phyloP scores from a whole-genome alignment of 768 basidiomycete species.

The Pleurotus salmoneostramineus region DNA sequence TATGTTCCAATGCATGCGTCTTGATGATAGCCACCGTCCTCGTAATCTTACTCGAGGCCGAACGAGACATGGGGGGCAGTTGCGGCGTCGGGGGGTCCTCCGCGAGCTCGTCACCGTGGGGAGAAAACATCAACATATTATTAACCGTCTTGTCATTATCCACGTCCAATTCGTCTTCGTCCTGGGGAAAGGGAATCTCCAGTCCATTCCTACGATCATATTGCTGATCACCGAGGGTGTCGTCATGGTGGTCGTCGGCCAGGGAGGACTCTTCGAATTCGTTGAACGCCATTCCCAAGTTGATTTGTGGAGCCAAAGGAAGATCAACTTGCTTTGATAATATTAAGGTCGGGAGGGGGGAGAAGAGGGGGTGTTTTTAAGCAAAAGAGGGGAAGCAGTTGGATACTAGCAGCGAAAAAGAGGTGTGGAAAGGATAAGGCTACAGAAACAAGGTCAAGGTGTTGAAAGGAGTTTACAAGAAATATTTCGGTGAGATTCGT shows the following conservation, averaged over 20 bases:
- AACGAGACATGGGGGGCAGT: conserved; percentile 1
- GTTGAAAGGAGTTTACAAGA: neutral
- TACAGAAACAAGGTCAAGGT: neutral
- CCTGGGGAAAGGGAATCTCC: neutral
- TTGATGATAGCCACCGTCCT: conserved; percentile 86
- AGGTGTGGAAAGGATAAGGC: neutral
- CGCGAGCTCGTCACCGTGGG: neutral
- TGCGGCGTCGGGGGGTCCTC: neutral
- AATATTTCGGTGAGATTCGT: conserved; percentile 8
- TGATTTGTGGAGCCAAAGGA: neutral
- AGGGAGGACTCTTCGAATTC: conserved; percentile 1
- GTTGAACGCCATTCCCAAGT: conserved; percentile 2
- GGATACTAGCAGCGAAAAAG: neutral
- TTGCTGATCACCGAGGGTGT: neutral
- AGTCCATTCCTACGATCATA: conserved; percentile 2
- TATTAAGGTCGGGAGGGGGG: neutral
- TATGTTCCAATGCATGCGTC: conserved; percentile 64
- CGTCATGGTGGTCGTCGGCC: neutral
- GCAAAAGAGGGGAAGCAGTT: conserved; percentile 5
- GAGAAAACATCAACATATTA: neutral
- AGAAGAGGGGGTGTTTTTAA: neutral
- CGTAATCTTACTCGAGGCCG: conserved; percentile 25
- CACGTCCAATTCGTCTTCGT: neutral
- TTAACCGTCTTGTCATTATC: neutral
- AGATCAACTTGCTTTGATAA: neutral